Evolutionary conservation across 176 grass and related monocot species (phyloP).

Genomic region (Miscanthus lutarioriparius): DNA sequence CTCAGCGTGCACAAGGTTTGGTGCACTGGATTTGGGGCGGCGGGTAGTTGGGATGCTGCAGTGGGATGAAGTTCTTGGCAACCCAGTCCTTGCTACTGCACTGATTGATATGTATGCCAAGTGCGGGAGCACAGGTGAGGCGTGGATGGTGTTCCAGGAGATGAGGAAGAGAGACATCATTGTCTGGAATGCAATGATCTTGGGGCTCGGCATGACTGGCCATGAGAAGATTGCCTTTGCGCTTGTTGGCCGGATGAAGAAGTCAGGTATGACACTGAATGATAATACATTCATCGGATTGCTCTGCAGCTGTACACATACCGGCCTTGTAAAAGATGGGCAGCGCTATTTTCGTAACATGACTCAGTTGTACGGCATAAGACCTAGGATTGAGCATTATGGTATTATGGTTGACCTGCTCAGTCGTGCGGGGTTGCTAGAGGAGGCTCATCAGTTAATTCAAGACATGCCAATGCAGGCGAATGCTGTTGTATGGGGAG

Average conservation of each 20-base stretch:
- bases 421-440: constrained; percentile 56
- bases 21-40: constrained; percentile 55
- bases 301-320: constrained; percentile 64
- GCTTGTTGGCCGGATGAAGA: constrained; percentile 52
- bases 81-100: constrained; percentile 61
- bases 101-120: constrained; percentile 75
- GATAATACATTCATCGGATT: constrained; percentile 66
- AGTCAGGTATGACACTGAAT: constrained; percentile 40
- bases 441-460: constrained; percentile 53
- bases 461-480: constrained; percentile 61
- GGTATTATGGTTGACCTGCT: constrained; percentile 72
- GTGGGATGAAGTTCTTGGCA: constrained; percentile 48
- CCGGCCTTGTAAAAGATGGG: constrained; percentile 64
- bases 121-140: constrained; percentile 49
- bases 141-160: constrained; percentile 53
- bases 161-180: constrained; percentile 55
- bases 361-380: constrained; percentile 42
- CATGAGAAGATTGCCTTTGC: constrained; percentile 48
- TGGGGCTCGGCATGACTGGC: constrained; percentile 60
- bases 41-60: constrained; percentile 19
- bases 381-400: constrained; percentile 66
- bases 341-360: constrained; percentile 51
- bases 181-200: constrained; percentile 73
- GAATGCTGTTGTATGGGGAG: constrained; percentile 62
- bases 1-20: constrained; percentile 57